Evolutionary conservation across 1,139 yeast species (phyloP), one percentile per base, ranked within the genome.

Genomic region (Sugiyamaella japonica): DNA sequence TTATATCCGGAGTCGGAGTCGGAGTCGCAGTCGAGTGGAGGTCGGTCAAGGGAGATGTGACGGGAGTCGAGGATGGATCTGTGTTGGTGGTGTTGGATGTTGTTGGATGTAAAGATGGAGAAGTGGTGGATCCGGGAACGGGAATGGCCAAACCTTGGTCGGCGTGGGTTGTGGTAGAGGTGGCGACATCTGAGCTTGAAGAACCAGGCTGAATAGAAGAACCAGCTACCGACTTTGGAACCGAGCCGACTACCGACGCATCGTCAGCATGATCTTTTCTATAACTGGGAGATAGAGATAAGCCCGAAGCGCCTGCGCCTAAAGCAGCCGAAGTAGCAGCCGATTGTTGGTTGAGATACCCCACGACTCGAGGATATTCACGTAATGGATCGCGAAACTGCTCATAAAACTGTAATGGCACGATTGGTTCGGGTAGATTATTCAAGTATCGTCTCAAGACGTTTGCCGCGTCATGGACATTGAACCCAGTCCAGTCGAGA

Each of bases 401-500:
- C 61, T 88, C 91, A 70, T 93, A 95, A 58, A 83, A 74, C 7
- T 80, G 81, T 48, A 89, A 74, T 0, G 98, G 97, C 17, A 93
- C 84, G 54, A 93, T 78, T 0, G 99, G 98, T 65, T 93, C 98
- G 0, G 97, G 96, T 55, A 93, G 78, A 44, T 91, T 86, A 68
- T 91, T 89, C 59, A 95, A 78, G 68, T 82, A 93, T 57, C 99
- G 77, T 66, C 98, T 78, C 56, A 93, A 79, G 36, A 93, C 78
- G 29, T 95, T 88, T 1, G 98, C 97, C 1, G 97, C 97, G 70
- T 95, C 99, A 72, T 95, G 99, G n/a, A 93, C 98, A 3, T 90
- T 89, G 71, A 84, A 93, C 0, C 95, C 95, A 53, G 87, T 89
- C 99, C 99, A 93, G 59, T 79, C 82, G 46, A 91, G 78, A 62